phyloP scores from a whole-genome alignment of 441 rosid genomes.

The Croton setiger region DNA sequence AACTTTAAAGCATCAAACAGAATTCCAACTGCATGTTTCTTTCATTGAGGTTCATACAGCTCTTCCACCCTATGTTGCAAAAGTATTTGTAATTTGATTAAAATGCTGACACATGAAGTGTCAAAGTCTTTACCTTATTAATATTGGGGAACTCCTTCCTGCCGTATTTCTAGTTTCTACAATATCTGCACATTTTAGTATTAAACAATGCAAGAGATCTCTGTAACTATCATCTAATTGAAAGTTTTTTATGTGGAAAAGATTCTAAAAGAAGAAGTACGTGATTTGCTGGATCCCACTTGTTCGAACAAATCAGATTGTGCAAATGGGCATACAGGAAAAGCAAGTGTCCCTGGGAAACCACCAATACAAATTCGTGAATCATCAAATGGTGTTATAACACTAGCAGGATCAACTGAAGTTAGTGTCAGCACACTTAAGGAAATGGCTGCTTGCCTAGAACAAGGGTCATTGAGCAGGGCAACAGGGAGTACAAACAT shows the following conservation, averaged over 20 bases:
- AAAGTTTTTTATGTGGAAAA: slow-evolving; percentile 39
- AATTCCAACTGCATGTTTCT: slow-evolving; percentile 88
- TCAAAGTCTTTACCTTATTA: neutral
- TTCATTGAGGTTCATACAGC: slow-evolving; percentile 79
- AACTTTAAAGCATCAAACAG: slow-evolving; percentile 61
- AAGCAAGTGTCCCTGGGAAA: slow-evolving; percentile 67
- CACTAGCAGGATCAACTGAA: slow-evolving; percentile 97
- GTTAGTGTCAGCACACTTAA: slow-evolving; percentile 63
- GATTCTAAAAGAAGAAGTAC: slow-evolving; percentile 99
- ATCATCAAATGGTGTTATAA: slow-evolving; percentile 92
- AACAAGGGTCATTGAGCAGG: slow-evolving; percentile 87
- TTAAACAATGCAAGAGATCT: neutral
- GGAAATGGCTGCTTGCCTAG: slow-evolving; percentile 94
- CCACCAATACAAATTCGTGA: slow-evolving; percentile 97
- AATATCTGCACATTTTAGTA: neutral
- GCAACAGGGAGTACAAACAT: slow-evolving; percentile 99
- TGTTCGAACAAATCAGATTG: slow-evolving; percentile 57
- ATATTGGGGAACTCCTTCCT: neutral
- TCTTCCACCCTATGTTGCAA: slow-evolving; percentile 5
- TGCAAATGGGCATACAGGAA: slow-evolving; percentile 52
- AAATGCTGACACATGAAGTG: neutral
- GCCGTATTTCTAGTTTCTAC: slow-evolving; percentile 8
- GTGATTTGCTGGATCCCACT: slow-evolving; percentile 81
- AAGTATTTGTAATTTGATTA: neutral
- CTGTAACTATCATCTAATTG: slow-evolving; percentile 23